phyloP scores from a whole-genome alignment of 1,284 basidiomycete species.

The Heimioporus punctisporus region DNA sequence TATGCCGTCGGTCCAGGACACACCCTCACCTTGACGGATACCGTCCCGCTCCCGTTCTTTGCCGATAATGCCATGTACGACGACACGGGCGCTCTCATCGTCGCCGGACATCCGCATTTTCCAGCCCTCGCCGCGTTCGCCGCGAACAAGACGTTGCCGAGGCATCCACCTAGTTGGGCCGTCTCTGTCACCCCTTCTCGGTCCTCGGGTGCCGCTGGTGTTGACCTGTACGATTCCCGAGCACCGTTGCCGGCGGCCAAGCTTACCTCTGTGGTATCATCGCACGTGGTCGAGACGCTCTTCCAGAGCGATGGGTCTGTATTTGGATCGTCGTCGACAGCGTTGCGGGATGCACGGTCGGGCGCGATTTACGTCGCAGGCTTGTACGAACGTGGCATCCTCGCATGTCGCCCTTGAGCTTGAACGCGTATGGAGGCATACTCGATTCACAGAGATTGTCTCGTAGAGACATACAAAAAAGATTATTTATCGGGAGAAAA shows the following conservation, averaged over 20 bases:
- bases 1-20: slow-evolving; percentile 47
- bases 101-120: slow-evolving; percentile 68
- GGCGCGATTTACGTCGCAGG: slow-evolving; percentile 55
- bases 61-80: slow-evolving; percentile 64
- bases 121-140: slow-evolving; percentile 48
- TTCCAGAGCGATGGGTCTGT: slow-evolving; percentile 66
- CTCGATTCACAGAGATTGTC: too few relatives aligned
- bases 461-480: not conserved
- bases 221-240: slow-evolving; percentile 32
- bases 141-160: slow-evolving; percentile 37
- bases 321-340: slow-evolving; percentile 53
- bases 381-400: slow-evolving; percentile 56
- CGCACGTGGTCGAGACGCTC: slow-evolving; percentile 51
- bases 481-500: slow-evolving; percentile 9
- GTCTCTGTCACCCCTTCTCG: slow-evolving; percentile 37
- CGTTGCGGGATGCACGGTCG: slow-evolving; percentile 47
- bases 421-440: too few relatives aligned
- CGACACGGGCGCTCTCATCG: slow-evolving; percentile 49
- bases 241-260: slow-evolving; percentile 47
- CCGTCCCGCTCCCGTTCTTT: slow-evolving; percentile 56
- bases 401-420: slow-evolving; percentile 41
- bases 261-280: slow-evolving; percentile 33
- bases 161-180: slow-evolving; percentile 57
- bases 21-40: slow-evolving; percentile 23
- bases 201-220: not conserved